phyloP scores from a whole-genome alignment of 2,329 filamentous ascomycete species.

The Cadophora sp. region DNA sequence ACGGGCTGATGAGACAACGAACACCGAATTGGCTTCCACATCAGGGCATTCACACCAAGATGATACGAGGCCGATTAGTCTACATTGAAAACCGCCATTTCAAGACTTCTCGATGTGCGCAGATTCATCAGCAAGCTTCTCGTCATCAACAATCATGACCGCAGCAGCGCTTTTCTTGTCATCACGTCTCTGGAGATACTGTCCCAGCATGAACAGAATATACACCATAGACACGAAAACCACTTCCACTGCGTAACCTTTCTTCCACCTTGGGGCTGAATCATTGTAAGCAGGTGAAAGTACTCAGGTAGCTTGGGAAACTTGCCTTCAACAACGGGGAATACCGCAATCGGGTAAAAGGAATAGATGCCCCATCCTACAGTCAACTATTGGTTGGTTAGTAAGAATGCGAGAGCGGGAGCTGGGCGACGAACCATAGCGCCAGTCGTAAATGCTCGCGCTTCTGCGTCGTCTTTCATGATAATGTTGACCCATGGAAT shows the following conservation, averaged over 20 bases:
- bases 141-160: conserved; percentile 1
- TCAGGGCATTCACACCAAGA: too few relatives aligned
- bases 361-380: conserved; percentile 42
- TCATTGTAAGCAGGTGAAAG: not conserved
- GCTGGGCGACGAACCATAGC: conserved; percentile 38
- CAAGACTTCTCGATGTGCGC: conserved; percentile 7
- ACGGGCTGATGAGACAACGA: not conserved
- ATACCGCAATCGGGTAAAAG: conserved; percentile 43
- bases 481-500: conserved; percentile 42
- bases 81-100: not conserved
- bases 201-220: conserved; percentile 43
- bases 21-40: too few relatives aligned
- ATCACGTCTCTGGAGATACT: conserved; percentile 44
- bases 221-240: conserved; percentile 42
- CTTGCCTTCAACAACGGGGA: conserved; percentile 40
- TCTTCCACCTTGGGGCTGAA: conserved; percentile 41
- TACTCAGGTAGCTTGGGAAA: not conserved
- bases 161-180: conserved; percentile 34
- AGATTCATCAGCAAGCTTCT: conserved; percentile 1
- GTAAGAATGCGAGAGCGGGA: not conserved
- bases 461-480: conserved; percentile 42
- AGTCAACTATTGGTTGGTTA: conserved; percentile 42
- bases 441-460: conserved; percentile 44
- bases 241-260: conserved; percentile 41
- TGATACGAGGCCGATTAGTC: too few relatives aligned